phyloP scores from a whole-genome alignment of 2,329 filamentous ascomycete species.

The Lachnellula arida region DNA sequence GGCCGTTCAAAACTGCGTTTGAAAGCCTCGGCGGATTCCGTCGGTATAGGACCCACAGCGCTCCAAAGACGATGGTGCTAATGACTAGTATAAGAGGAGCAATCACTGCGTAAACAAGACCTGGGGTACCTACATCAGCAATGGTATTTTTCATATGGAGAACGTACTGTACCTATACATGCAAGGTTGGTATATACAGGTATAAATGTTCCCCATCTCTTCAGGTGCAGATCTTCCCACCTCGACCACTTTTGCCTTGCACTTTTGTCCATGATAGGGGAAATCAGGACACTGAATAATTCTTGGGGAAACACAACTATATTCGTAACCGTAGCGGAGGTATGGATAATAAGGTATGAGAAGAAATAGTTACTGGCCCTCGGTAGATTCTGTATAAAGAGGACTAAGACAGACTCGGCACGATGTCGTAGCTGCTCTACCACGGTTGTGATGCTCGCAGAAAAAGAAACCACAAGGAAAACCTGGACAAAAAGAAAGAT shows the following conservation, averaged over 20 bases:
- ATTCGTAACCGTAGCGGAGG: constrained; percentile 7
- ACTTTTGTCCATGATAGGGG: constrained; percentile 8
- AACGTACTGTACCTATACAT: constrained; percentile 17
- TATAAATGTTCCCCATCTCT: constrained; percentile 13
- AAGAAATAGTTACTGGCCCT: constrained; percentile 25
- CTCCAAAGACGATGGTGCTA: constrained; percentile 14
- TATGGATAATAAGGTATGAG: constrained; percentile 21
- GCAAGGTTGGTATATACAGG: constrained; percentile 15
- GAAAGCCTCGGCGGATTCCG: constrained; percentile 7
- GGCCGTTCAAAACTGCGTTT: no score
- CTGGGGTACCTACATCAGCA: constrained; percentile 11
- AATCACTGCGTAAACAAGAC: constrained; percentile 21
- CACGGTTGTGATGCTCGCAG: constrained; percentile 15
- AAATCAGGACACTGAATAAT: neutral
- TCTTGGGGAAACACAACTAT: no score
- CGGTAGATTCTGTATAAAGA: constrained; percentile 20
- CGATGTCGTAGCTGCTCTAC: constrained; percentile 8
- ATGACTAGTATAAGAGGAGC: constrained; percentile 17
- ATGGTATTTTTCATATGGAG: neutral
- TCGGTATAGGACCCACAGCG: constrained; percentile 17
- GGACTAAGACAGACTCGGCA: neutral
- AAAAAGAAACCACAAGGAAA: constrained; percentile 57
- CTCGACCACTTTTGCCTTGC: constrained; percentile 9
- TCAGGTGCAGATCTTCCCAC: neutral
- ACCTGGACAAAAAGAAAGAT: constrained; percentile 67